Evolutionary conservation across 805 yeast genomes (phyloP), one percentile per base, ranked within the genome.

Genomic region (Teunomyces stri): DNA sequence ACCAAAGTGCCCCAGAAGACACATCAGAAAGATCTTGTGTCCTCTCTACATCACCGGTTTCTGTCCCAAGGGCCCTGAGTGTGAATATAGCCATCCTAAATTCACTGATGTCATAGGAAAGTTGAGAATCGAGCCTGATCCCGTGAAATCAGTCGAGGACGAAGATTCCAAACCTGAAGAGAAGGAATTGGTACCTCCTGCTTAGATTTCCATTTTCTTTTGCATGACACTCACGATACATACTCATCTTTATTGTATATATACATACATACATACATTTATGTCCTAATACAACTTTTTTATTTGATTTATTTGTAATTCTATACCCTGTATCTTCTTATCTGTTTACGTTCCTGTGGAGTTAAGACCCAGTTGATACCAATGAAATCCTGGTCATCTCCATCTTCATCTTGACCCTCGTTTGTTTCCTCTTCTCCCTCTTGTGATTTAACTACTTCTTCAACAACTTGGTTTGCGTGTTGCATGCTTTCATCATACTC

Each of bases 21-120:
- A 94, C 61, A 78, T 88, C 6, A 74, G 90, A 50, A 84, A 84
- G 56, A 77, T 79, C 6, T 61, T 87, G 47, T 94, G 99, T 68
- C 91, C 86, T 13, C 70, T 84, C 45, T 94, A 81, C 65, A 62
- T 94, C 45, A 82, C 91, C 0, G 99, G 99, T 1, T 57, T 53
- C 62, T 58, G 55, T 60, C 69, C 58, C 34, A 50, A 54, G 44
- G 51, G 57, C 13, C 80, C 82, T 2, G 81, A 79, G 30, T 89
- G 96, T 65, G 87, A 79, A 57, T 76, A 71, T 55, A 80, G 84
- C n/a, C 99, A 94, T 73, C 97, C 97, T 0, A 80, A 80, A 58
- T 89, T 88, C 56, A 81, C 80, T 15, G 52, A 50, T 13, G 57
- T 65, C n/a, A 54, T 65, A 6, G 66, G 74, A 10, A 68, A 68